phyloP scores from a whole-genome alignment of 75 land plant species.

The Picea glauca region DNA sequence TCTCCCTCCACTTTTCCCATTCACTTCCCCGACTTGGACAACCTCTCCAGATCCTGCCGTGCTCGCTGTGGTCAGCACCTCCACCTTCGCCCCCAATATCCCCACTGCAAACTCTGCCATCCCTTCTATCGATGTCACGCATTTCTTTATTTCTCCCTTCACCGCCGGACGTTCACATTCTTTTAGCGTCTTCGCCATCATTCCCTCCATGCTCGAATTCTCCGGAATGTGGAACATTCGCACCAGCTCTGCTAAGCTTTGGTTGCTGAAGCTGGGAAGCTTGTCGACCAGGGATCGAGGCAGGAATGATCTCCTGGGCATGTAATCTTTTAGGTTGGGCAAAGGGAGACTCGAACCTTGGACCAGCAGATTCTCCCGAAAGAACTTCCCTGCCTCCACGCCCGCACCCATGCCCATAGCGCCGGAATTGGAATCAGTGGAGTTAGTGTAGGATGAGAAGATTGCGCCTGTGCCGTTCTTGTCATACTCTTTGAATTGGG shows the following conservation, averaged over 20 bases:
- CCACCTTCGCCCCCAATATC: conserved; percentile 14
- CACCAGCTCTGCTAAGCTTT: conserved; percentile 18
- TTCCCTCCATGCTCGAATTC: conserved; percentile 8
- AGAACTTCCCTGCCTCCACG: conserved; percentile 45
- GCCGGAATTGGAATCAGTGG: not conserved
- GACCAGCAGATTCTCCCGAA: conserved; percentile 21
- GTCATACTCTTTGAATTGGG: conserved; percentile 21
- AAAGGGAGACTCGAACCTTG: conserved; percentile 17
- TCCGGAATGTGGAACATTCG: conserved; percentile 1
- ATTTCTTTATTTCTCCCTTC: conserved; percentile 27
- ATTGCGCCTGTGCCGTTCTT: conserved; percentile 11
- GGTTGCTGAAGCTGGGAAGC: not conserved
- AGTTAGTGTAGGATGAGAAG: not conserved
- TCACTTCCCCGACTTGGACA: conserved; percentile 36
- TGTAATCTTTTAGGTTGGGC: conserved; percentile 14
- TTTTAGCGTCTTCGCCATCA: conserved; percentile 18
- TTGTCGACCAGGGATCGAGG: conserved; percentile 9
- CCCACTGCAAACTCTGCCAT: conserved; percentile 28
- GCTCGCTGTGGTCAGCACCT: conserved; percentile 11
- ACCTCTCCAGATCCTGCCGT: not conserved
- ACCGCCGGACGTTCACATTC: conserved; percentile 71
- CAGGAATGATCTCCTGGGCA: conserved; percentile 22
- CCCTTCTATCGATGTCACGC: conserved; percentile 14
- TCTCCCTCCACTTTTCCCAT: conserved; percentile 36
- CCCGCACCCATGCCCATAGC: conserved; percentile 22